A percentile compares a stretch with the other conserved stretches of the same genome.
Conservation (phyloP, 164 flowering plant species). For the Stephania yunnanensis region DNA sequence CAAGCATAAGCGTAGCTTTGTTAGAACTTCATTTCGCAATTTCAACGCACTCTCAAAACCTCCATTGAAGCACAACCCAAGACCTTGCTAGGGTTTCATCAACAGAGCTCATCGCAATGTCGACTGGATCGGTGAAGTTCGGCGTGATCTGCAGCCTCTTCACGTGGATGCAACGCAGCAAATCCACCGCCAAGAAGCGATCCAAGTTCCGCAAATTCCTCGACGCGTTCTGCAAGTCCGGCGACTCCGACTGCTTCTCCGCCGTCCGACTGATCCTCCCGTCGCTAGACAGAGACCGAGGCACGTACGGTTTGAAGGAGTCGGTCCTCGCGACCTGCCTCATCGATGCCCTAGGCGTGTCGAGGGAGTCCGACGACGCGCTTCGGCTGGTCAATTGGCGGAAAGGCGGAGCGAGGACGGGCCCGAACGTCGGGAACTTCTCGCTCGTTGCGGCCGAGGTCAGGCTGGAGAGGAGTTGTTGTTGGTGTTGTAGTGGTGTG, state of each 20-base stretch:
- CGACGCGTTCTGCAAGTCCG: slow-evolving; percentile 56
- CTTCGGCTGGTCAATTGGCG: slow-evolving; percentile 82
- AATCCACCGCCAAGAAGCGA: slow-evolving; percentile 58
- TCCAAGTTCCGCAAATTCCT: slow-evolving; percentile 80
- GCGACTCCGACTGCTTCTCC: slow-evolving; percentile 42
- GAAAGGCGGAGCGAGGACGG: slow-evolving; percentile 66
- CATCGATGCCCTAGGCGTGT: slow-evolving; percentile 80
- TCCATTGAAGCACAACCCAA: not conserved
- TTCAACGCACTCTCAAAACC: not conserved
- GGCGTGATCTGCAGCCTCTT: slow-evolving; percentile 68
- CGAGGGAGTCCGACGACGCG: slow-evolving; percentile 79
- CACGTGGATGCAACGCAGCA: slow-evolving; percentile 64
- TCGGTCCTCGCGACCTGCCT: slow-evolving; percentile 71
- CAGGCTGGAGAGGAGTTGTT: not conserved
- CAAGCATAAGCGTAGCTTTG: too few relatives aligned
- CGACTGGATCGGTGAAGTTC: slow-evolving; percentile 31
- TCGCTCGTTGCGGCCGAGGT: slow-evolving; percentile 78
- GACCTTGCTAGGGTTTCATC: not conserved
- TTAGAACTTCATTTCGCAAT: too few relatives aligned
- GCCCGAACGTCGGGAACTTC: slow-evolving; percentile 77
- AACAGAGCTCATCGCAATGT: not conserved
- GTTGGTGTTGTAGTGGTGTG: not conserved
- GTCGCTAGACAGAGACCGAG: slow-evolving; percentile 75
- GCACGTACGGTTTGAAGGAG: slow-evolving; percentile 81
- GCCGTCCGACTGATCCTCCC: slow-evolving; percentile 79